Evolutionary conservation across 2,329 filamentous ascomycete species (phyloP), one percentile per base, ranked within the genome.

Genomic region (Raffaelea deltoideospora): DNA sequence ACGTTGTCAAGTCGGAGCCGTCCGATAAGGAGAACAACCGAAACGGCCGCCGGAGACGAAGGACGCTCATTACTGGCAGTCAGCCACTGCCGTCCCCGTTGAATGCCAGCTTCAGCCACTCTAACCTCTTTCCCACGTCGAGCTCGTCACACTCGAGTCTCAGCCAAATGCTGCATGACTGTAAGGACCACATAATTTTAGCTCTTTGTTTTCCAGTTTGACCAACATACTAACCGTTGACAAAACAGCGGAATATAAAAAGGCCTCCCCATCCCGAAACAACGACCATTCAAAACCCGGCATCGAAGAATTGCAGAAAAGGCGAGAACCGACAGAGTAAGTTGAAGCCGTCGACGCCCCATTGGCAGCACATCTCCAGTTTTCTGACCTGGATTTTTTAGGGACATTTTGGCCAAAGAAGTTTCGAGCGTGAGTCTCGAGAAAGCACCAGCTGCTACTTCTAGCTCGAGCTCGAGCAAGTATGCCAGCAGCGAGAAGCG

Each of bases 61-160:
- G 90, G 51, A 98, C 90, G 3, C 71, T 98, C 41, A 96, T 98
- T 54, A 96, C 90, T 3, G 90, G 90, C 55, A 95, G 86, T 53
- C 90, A 98, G 59, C 90, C 90, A 40, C 66, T 98, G 44, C 90
- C 90, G 5, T 95, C 87, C 51, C 90, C 90, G 8, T 72, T 98
- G 44, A 94, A 95, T 57, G 80, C 87, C 37, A 87, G 71, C 53
- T 98, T 96, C 60, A 86, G 77, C 55, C 76, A 83, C 46, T 64
- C 70, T 48, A 86, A 90, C 50, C 64, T 87, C 38, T 82, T 73
- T 45, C 64, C 68, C 3, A 62, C 67, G 5, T 66, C 77, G 37
- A 68, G 67, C 45, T 72, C 76, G 4, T n/a, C n/a, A n/a, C 76
- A 81, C 50, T 72, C 71, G 38, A 94, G 85, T 56, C 68, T 95